Percentiles rank a stretch among this genome's conserved stretches.
phyloP scores from a whole-genome alignment of 164 flowering plant species.

The Pachysandra terminalis region DNA sequence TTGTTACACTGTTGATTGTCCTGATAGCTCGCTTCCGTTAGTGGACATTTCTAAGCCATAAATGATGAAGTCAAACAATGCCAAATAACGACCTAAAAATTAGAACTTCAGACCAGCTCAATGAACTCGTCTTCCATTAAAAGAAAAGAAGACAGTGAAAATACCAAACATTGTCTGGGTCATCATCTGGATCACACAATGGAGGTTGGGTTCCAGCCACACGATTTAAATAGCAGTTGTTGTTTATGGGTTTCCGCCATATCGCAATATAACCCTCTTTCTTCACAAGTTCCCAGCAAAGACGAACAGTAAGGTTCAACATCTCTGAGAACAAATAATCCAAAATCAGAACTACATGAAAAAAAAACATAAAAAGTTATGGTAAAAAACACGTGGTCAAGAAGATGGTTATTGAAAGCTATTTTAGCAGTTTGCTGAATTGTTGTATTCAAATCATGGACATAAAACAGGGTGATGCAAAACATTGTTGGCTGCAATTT shows the following conservation, averaged over 20 bases:
- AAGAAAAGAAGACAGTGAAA: not conserved
- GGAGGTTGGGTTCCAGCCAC: constrained; percentile 55
- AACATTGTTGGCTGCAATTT: not conserved
- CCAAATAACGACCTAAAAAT: not conserved
- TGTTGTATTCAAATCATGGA: not conserved
- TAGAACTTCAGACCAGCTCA: not conserved
- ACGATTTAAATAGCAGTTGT: constrained; percentile 71
- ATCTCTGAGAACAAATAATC: constrained; percentile 47
- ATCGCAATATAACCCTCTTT: constrained; percentile 82
- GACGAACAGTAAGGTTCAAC: constrained; percentile 64
- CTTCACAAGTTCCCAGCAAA: constrained; percentile 85
- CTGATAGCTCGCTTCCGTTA: not conserved
- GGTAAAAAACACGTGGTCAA: not conserved
- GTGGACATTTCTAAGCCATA: not conserved
- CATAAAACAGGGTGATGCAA: not conserved
- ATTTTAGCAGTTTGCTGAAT: not conserved
- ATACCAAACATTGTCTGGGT: constrained; percentile 88
- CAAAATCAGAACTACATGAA: not conserved
- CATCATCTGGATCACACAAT: constrained; percentile 63
- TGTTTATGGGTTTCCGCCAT: constrained; percentile 74
- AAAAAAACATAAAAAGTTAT: not conserved
- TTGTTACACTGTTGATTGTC: not conserved
- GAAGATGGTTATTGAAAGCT: constrained; percentile 1
- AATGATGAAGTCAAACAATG: no score
- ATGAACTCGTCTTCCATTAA: not conserved